phyloP scores from a whole-genome alignment of 1,139 yeast genomes.

The Debaryomycetaceae sp. region DNA sequence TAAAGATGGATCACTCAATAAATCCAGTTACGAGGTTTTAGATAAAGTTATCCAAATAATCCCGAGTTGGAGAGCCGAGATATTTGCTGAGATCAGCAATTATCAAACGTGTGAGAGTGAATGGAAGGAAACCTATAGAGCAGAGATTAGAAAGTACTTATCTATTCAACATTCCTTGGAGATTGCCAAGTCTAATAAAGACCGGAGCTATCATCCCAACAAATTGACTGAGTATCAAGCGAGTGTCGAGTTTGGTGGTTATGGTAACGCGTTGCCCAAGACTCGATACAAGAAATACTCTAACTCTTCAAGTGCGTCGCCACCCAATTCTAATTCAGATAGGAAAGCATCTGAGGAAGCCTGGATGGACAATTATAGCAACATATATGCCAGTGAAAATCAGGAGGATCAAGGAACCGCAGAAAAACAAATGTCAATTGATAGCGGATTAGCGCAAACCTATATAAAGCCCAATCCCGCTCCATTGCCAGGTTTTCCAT shows the following conservation, averaged over 20 bases:
- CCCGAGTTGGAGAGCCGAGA: slow-evolving; percentile 37
- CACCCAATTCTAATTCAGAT: slow-evolving; percentile 4
- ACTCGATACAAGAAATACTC: slow-evolving; percentile 7
- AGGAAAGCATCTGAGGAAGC: slow-evolving; percentile 4
- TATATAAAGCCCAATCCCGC: neutral
- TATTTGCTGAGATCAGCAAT: slow-evolving; percentile 27
- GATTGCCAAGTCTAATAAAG: slow-evolving; percentile 22
- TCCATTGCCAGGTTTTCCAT: slow-evolving; percentile 13
- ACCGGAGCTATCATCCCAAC: slow-evolving; percentile 30
- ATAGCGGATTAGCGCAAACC: neutral
- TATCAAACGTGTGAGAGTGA: slow-evolving; percentile 28
- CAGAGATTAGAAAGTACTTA: slow-evolving; percentile 32
- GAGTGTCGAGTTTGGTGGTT: slow-evolving; percentile 42
- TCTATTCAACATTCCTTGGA: slow-evolving; percentile 30
- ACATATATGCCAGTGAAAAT: slow-evolving; percentile 20
- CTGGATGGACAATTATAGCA: slow-evolving; percentile 21
- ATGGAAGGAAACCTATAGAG: slow-evolving; percentile 32
- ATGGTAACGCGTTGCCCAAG: slow-evolving; percentile 33
- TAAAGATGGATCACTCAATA: slow-evolving; percentile 31
- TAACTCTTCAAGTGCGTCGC: slow-evolving; percentile 1
- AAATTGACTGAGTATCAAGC: slow-evolving; percentile 38
- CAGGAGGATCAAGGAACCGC: neutral
- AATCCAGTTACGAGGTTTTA: slow-evolving; percentile 24
- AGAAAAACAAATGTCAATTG: neutral
- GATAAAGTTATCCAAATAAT: slow-evolving; percentile 20